phyloP scores from a whole-genome alignment of 2,329 filamentous ascomycete species.

The Coniella vitis region DNA sequence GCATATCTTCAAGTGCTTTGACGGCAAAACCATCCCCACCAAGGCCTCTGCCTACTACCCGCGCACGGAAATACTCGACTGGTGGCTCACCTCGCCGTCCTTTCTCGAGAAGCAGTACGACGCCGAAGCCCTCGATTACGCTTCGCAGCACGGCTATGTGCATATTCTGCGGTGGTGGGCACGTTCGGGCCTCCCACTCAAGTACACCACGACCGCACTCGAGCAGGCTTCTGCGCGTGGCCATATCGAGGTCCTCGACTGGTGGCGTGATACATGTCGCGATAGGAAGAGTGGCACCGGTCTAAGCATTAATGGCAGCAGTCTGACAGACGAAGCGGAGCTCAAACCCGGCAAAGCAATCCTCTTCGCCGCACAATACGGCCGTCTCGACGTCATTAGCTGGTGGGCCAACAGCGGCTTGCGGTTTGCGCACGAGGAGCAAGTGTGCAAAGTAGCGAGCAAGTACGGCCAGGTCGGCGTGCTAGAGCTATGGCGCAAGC shows the following conservation, averaged over 20 bases:
- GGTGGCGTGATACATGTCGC: slow-evolving; percentile 74
- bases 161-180: slow-evolving; percentile 87
- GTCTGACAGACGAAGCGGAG: slow-evolving; percentile 32
- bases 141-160: slow-evolving; percentile 77
- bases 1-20: slow-evolving; percentile 79
- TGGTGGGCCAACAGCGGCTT: slow-evolving; percentile 88
- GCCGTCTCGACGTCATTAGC: slow-evolving; percentile 66
- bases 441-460: slow-evolving; percentile 76
- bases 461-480: slow-evolving; percentile 79
- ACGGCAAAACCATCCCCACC: slow-evolving; percentile 76
- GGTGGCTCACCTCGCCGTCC: slow-evolving; percentile 79
- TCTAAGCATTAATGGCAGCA: too few relatives aligned
- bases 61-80: slow-evolving; percentile 76
- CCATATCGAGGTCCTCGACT: slow-evolving; percentile 79
- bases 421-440: slow-evolving; percentile 71
- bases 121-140: slow-evolving; percentile 76
- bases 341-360: slow-evolving; percentile 82
- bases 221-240: slow-evolving; percentile 83
- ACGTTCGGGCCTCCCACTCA: slow-evolving; percentile 66
- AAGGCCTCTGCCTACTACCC: slow-evolving; percentile 85
- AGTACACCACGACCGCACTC: slow-evolving; percentile 80
- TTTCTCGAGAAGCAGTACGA: slow-evolving; percentile 85
- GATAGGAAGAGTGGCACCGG: slow-evolving; percentile 38
- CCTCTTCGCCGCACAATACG: slow-evolving; percentile 75
- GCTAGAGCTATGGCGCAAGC: slow-evolving; percentile 72